Conservation (phyloP, 306 rosid species). For the Cercis canadensis region DNA sequence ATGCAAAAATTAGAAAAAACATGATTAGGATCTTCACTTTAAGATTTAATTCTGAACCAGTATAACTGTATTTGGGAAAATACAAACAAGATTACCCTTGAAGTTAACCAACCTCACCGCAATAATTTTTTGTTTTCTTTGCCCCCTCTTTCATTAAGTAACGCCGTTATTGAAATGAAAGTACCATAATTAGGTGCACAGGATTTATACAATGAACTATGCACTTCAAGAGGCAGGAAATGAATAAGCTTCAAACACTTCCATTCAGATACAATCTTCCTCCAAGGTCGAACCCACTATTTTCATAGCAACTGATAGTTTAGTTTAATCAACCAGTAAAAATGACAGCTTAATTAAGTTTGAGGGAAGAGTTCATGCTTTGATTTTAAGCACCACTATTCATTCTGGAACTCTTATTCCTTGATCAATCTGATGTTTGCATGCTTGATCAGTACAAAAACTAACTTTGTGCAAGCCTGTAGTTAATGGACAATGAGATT, state of each 20-base stretch:
- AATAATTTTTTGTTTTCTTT: background rate
- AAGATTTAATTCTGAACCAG: conserved; percentile 19
- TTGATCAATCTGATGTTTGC: conserved; percentile 16
- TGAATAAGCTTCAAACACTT: background rate
- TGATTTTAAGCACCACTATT: conserved; percentile 15
- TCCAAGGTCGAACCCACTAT: too few species aligned
- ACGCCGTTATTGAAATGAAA: too few species aligned
- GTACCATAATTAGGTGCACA: too few species aligned
- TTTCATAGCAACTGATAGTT: too few species aligned
- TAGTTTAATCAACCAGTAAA: too few species aligned
- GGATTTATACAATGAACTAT: too few species aligned
- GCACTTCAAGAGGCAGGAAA: too few species aligned
- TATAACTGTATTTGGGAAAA: background rate
- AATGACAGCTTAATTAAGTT: too few species aligned
- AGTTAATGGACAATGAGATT: too few species aligned
- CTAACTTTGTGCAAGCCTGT: too few species aligned
- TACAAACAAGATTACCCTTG: background rate
- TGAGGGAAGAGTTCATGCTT: background rate
- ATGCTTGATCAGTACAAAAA: conserved; percentile 14
- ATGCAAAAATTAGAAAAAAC: conserved; percentile 14
- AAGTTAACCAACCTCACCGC: background rate
- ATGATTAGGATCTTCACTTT: conserved; percentile 11
- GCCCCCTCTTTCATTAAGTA: too few species aligned
- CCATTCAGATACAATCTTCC: too few species aligned
- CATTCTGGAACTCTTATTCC: background rate